A percentile compares a stretch with the other conserved stretches of the same genome.
phyloP scores from a whole-genome alignment of 2,329 filamentous ascomycete genomes.

The Sporothrix variecibatus region DNA sequence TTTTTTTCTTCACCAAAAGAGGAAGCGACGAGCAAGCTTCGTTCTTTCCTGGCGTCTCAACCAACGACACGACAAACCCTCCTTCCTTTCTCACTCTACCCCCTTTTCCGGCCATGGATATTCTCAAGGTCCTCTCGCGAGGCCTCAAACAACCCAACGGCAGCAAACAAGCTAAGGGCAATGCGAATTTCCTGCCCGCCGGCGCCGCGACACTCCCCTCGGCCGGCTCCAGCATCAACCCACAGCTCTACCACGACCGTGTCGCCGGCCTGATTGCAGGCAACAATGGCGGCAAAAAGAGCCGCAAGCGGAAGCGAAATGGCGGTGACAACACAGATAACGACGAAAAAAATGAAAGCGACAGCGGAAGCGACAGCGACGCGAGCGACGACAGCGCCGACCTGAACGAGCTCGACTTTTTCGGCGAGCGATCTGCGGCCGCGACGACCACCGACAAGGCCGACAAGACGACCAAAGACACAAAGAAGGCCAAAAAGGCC shows the following conservation, averaged over 20 bases:
- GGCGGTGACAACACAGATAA: slow-evolving; percentile 25
- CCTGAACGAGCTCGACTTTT: slow-evolving; percentile 59
- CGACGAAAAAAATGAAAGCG: slow-evolving; percentile 32
- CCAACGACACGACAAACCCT: not conserved
- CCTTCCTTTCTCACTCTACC: not conserved
- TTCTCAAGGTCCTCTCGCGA: slow-evolving; percentile 71
- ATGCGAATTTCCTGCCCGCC: slow-evolving; percentile 30
- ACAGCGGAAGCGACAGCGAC: slow-evolving; percentile 34
- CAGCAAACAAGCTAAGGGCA: slow-evolving; percentile 40
- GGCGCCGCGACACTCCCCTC: slow-evolving; percentile 58
- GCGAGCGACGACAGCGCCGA: slow-evolving; percentile 39
- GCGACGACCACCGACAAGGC: slow-evolving; percentile 24
- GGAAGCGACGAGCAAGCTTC: not conserved
- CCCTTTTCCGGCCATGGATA: slow-evolving; percentile 58
- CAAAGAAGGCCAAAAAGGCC: slow-evolving; percentile 28
- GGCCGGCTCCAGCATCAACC: slow-evolving; percentile 63
- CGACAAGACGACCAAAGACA: slow-evolving; percentile 40
- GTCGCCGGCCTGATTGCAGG: slow-evolving; percentile 34
- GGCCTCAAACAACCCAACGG: slow-evolving; percentile 59
- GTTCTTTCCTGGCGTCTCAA: not conserved
- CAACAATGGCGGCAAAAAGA: slow-evolving; percentile 49
- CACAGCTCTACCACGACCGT: slow-evolving; percentile 67
- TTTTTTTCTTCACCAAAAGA: slow-evolving; percentile 8
- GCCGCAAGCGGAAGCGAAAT: slow-evolving; percentile 52
- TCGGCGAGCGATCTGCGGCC: slow-evolving; percentile 50